Evolutionary conservation across 129 eudicot species (phyloP), one percentile per base, ranked within the genome.

Genomic region (Dittrichia graveolens): DNA sequence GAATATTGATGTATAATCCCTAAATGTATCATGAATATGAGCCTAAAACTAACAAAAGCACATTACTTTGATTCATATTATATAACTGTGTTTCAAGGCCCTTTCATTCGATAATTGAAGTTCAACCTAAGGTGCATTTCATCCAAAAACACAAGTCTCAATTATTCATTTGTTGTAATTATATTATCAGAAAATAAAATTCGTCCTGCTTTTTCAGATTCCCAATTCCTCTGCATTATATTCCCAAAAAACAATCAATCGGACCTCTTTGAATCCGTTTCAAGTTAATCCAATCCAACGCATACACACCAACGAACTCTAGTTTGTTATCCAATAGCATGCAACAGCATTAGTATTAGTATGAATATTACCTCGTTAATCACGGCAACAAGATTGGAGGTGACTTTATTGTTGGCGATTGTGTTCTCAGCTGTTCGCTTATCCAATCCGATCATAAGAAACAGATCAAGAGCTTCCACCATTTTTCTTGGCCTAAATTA

Each of bases 381-480:
- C 14, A 92, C 88, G 61, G 98, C 80, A 6, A 78, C 14, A 31
- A 92, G 96, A 79, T 92, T 92, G 0, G 81, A 52, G 45, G 96
- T 92, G 46, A 92, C 91, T 67, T 92, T 92, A 63, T 78, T 87
- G 64, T 92, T 92, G 8, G 95, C 98, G 1, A 89, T 63, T 5
- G 95, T 88, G 67, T 91, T 83, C 14, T 82, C 84, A 0, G 97
- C 97, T 0, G 87, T 81, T 5, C 77, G 77, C 43, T 85, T 83
- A 55, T 92, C 95, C 8, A 89, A 82, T 0, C 95, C 95, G 41
- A 92, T 92, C 40, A 81, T 89, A 50, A 89, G 40, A 78, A 92
- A 92, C 47, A 89, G 58, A 37, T 91, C 88, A 35, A 84, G 37
- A 4, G 88, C 75, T 69, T 82, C 82, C 59, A 70, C 82, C 72